Evolutionary conservation across 2,329 filamentous ascomycete genomes (phyloP).

Genomic region (Diplodia seriata): DNA sequence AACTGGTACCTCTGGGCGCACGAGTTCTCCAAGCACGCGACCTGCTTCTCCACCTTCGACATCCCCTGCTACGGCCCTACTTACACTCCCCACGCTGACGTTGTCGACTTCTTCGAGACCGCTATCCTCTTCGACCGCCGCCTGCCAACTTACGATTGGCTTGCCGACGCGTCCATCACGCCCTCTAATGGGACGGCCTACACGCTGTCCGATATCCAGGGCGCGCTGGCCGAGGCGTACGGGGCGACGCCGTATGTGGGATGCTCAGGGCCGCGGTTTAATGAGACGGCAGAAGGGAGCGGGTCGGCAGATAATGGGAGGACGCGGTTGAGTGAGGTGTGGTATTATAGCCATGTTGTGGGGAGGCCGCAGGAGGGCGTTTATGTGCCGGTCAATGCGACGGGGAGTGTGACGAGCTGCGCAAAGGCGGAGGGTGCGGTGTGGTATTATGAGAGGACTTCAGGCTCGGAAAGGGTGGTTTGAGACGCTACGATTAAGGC

Average conservation of each 20-base stretch:
- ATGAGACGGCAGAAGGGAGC: slow-evolving; percentile 64
- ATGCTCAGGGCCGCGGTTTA: slow-evolving; percentile 66
- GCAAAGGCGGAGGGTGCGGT: slow-evolving; percentile 62
- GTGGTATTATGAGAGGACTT: slow-evolving; percentile 61
- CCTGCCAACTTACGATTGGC: slow-evolving; percentile 67
- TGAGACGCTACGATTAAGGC: background rate
- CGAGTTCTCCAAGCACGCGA: slow-evolving; percentile 72
- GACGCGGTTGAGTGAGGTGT: slow-evolving; percentile 67
- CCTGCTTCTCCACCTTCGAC: slow-evolving; percentile 72
- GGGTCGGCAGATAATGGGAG: slow-evolving; percentile 62
- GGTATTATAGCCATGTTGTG: slow-evolving; percentile 69
- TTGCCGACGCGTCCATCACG: slow-evolving; percentile 60
- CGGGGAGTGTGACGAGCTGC: slow-evolving; percentile 58
- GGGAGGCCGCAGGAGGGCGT: slow-evolving; percentile 63
- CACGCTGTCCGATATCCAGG: slow-evolving; percentile 60
- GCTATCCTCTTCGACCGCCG: slow-evolving; percentile 63
- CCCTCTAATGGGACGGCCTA: slow-evolving; percentile 67
- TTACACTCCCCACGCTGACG: slow-evolving; percentile 63
- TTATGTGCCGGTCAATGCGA: slow-evolving; percentile 56
- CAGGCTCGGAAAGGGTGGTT: slow-evolving; percentile 10
- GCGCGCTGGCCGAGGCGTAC: slow-evolving; percentile 57
- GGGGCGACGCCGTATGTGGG: slow-evolving; percentile 65
- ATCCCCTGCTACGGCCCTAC: slow-evolving; percentile 68
- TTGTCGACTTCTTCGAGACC: slow-evolving; percentile 70
- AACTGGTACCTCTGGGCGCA: slow-evolving; percentile 70